Evolutionary conservation across 2,329 filamentous ascomycete genomes (phyloP).

Genomic region (Aspergillus phoenicis): DNA sequence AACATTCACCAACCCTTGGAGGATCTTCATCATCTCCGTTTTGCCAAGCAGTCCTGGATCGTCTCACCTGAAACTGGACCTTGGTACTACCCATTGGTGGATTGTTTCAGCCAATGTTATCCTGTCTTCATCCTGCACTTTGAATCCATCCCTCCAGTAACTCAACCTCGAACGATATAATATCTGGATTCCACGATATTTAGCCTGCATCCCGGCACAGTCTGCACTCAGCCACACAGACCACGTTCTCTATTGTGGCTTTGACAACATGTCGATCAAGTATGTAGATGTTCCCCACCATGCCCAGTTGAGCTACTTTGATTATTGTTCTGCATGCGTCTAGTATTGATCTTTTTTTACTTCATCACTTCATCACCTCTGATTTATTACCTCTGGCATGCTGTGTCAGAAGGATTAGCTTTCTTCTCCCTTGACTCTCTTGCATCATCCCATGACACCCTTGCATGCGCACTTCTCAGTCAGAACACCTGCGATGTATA

Average conservation of each 20-base stretch:
- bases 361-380: too few relatives aligned
- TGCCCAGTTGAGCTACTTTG: neutral
- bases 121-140: neutral
- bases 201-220: neutral
- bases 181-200: neutral
- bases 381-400: neutral
- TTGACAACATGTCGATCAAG: constrained; percentile 45
- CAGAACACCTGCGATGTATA: neutral
- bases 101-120: constrained; percentile 6
- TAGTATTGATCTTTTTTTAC: neutral
- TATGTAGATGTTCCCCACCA: constrained; percentile 30
- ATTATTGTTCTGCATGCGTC: neutral
- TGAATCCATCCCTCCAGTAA: neutral
- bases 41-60: neutral
- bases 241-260: constrained; percentile 36
- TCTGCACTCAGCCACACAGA: constrained; percentile 19
- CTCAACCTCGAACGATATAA: neutral
- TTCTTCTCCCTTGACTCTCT: neutral
- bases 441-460: neutral
- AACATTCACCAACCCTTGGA: neutral
- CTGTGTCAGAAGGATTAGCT: neutral
- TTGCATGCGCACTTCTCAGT: neutral
- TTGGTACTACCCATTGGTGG: constrained; percentile 1
- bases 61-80: constrained; percentile 1
- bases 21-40: neutral